Evolutionary conservation across 2,329 filamentous ascomycete genomes (phyloP), one percentile per base, ranked within the genome.

Genomic region (Nemania sp.): DNA sequence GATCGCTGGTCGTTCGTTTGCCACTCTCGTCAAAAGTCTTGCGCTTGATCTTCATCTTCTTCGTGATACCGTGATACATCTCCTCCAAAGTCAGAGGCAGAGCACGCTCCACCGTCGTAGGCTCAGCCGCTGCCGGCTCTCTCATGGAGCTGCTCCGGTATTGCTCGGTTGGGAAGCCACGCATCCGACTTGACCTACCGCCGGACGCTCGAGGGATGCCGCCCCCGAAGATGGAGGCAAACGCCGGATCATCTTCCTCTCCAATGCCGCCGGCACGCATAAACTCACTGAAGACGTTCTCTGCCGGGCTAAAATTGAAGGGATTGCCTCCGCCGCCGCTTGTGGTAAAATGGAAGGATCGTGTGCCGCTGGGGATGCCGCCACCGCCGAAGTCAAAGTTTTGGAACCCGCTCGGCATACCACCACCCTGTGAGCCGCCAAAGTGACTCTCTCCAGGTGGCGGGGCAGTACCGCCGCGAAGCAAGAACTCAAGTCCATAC

Each of bases 41-140:
- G 72, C 94, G 87, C 81, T 97, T 97, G 66, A 98, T 96, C 80
- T 95, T 96, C 84, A 99, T 92, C 83, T 96, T 97, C 85, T 99
- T 99, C 50, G 90, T 92, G 37, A 87, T 87, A 42, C 95, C 95
- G 25, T 84, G 88, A 79, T 87, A 98, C 63, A 98, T 78, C 72
- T 99, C 95, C 76, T 99, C 95, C 35, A 99, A 79, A 2, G 90
- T 87, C 20, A 99, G 80, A 2, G 88, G 86, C 64, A 99, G 76
- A 47, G 90, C 87, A 71, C 91, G 89, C 78, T 98, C 94, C 11
- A 98, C 89, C 0, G 96, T 93, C 0, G 92, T 92, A 17, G 96
- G 90, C 74, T 98, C 94, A 0, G 92, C 90, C 5, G 43, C 45
- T 3, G 91, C 91, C 5, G 81, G 75, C n/a, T 77, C 77, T 57